Evolutionary conservation across 805 yeast species (phyloP), one percentile per base, ranked within the genome.

Genomic region (Cyberlindnera japonica): DNA sequence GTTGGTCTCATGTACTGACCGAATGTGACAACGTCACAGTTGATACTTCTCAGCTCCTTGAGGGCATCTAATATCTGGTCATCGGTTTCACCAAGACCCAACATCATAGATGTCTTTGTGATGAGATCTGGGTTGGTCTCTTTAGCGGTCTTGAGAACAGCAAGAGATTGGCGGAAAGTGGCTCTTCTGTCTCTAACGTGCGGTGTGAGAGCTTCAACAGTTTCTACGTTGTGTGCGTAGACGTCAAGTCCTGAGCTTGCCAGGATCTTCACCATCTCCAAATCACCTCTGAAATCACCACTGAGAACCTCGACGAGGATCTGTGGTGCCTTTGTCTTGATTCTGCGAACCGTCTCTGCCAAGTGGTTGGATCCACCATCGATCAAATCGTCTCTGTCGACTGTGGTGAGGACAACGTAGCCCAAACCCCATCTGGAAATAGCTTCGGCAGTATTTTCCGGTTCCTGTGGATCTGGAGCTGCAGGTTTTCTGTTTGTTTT

Each of bases 1-100:
- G 99, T 93, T 33, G 99, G 99, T 61, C 99, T 77, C 97, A 93
- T 93, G 64, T 93, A 93, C 66, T 93, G 99, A 26, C 99, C 99
- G 65, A 93, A 93, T 0, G 99, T 93, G 14, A 93, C 96, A 36
- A 93, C 95, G 58, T 93, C 98, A 62, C 95, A 93, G 8, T 74
- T 67, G 32, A 82, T 75, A 15, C 67, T 78, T 48, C 98, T 76
- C 51, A 95, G 69, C 59, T 87, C 95, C 47, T 63, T 71, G 55
- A 93, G 61, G 0, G 97, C 81, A 49, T 78, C 81, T 58, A 80
- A 60, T 11, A 93, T 62, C 64, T 93, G 97, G 39, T 82, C 96
- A 57, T 93, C 98, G 2, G 90, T 79, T 63, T 93, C 99, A 29
- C 99, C 99, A 43, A 93, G 76, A 6, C 99, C 99, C 35, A 93